phyloP scores from a whole-genome alignment of 257 asterid species.

The Solanum ossicruentum region DNA sequence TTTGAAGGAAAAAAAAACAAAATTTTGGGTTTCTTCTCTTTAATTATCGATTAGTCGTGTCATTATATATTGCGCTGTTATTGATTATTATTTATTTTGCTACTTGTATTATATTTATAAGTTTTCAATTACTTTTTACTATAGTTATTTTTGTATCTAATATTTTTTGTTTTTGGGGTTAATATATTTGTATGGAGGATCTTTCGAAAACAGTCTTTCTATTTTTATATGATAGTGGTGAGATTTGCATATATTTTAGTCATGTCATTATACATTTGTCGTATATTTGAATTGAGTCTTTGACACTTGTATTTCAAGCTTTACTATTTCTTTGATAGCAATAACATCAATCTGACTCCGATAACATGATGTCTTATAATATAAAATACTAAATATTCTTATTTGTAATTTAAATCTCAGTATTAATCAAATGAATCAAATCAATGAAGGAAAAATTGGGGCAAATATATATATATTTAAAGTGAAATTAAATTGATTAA shows the following conservation, averaged over 20 bases:
- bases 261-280: no score
- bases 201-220: no score
- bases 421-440: not conserved
- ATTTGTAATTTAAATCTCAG: not conserved
- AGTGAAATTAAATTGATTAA: not conserved
- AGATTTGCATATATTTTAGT: no score
- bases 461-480: no score
- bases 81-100: no score
- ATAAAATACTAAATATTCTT: not conserved
- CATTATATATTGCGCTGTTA: no score
- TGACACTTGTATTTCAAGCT: not conserved
- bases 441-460: not conserved
- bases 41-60: not conserved
- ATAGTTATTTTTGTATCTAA: no score
- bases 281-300: not conserved
- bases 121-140: no score
- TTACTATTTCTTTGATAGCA: not conserved
- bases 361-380: not conserved
- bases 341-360: not conserved
- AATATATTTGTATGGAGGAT: no score
- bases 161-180: no score
- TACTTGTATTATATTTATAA: no score
- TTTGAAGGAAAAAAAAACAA: not conserved
- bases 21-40: not conserved
- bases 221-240: accelerated